Base-by-base conservation (phyloP, 2,329 filamentous ascomycete species). In the Ceratocystis alfenasii region DNA sequence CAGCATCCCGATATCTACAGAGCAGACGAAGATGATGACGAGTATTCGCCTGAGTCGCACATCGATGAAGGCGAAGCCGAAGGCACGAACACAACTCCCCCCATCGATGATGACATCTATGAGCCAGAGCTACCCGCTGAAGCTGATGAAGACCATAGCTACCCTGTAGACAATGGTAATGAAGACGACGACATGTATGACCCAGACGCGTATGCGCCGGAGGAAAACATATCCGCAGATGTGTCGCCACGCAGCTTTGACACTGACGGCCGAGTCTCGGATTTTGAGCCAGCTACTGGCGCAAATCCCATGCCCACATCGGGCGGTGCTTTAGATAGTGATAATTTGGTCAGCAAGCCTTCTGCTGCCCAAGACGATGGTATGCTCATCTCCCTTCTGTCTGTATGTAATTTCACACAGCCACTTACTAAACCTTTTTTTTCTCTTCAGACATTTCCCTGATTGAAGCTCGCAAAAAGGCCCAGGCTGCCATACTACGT, bases 401-500 rank as follows among this genome's bases (percentile, higher is more conserved):
- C 33, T 50, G 5, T 41, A n/a, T 63, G n/a, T 25, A 22, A 36
- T 10, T 12, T 45, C 20, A 41, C 36, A 15, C 12, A 7, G 17
- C 50, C 30, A 7, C 22, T n/a, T 25, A 44, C 61, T 63, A 57
- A 66, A 59, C 12, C 12, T 8, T 10, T 20, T 57, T 22, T 57
- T 3, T 53, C 8, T 61, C 17, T n/a, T 1, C 28, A 67, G 65
- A 45, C 3, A 25, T 57, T 10, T 61, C 53, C 36, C 7, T 67
- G 36, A 68, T 74, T 3, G 78, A 80, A 64, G 79, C 77, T 41
- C 81, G 78, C 65, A 83, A 81, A 68, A 78, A 82, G 69, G 88
- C 88, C 0, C 82, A 85, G 71, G 82, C 83, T 28, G 86, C 88
- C 3, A 84, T 92, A 48, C 74, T 89, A 36, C 80, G 83, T 46